phyloP scores from a whole-genome alignment of 1,139 yeast genomes.

The Sugiyamaella pinicola region DNA sequence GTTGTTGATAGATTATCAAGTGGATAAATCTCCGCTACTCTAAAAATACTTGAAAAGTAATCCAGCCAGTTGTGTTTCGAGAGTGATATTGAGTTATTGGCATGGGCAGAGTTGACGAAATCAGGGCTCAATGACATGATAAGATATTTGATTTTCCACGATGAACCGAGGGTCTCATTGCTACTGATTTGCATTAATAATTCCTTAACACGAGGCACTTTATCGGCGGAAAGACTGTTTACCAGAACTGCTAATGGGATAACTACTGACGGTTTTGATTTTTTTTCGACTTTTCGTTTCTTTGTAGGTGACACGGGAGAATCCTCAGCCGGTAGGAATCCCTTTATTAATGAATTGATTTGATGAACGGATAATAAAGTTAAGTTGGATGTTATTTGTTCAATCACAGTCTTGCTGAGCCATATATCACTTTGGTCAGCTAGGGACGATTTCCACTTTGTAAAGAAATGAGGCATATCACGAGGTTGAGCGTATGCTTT shows the following conservation, averaged over 20 bases:
- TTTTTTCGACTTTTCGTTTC: background rate
- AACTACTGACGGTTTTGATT: background rate
- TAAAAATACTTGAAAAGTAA: conserved; percentile 29
- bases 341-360: conserved; percentile 24
- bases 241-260: conserved; percentile 7
- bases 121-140: conserved; percentile 22
- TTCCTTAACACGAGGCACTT: conserved; percentile 7
- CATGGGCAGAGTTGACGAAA: conserved; percentile 1
- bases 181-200: background rate
- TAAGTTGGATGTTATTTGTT: conserved; percentile 25
- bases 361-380: conserved; percentile 29
- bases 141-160: conserved; percentile 27
- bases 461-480: conserved; percentile 56
- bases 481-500: conserved; percentile 49
- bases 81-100: background rate
- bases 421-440: conserved; percentile 24
- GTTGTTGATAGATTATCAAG: conserved; percentile 27
- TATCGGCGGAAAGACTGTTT: conserved; percentile 9
- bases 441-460: conserved; percentile 48
- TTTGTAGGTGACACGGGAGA: background rate
- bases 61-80: conserved; percentile 19
- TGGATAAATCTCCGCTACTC: conserved; percentile 31
- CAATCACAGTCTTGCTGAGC: conserved; percentile 24
- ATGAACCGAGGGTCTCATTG: background rate
- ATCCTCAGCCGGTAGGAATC: background rate